Percentiles rank a stretch among this genome's conserved stretches.
Evolutionary conservation across 2,329 filamentous ascomycete species (phyloP).

Genomic region (Venturia asperata): DNA sequence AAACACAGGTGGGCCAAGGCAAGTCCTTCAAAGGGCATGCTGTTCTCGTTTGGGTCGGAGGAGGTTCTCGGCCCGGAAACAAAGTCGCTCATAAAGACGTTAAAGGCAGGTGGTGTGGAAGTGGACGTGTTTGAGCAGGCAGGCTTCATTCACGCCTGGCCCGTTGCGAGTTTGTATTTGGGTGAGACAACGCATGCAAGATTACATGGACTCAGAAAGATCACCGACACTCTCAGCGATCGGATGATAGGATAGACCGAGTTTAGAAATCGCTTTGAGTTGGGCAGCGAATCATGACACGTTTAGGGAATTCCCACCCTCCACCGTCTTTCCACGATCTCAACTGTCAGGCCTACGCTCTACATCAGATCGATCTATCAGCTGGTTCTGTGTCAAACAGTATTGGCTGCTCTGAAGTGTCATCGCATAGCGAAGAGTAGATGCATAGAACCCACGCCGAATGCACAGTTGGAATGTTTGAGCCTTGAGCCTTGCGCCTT

Average conservation of each 20-base stretch:
- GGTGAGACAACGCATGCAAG: constrained; percentile 41
- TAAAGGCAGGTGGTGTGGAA: constrained; percentile 48
- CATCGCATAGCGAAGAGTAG: not conserved
- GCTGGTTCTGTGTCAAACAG: not conserved
- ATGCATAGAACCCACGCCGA: not conserved
- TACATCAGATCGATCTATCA: not conserved
- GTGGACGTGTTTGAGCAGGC: constrained; percentile 54
- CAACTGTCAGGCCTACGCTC: not conserved
- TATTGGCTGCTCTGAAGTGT: too few species aligned
- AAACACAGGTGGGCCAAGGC: constrained; percentile 59
- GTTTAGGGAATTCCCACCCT: not conserved
- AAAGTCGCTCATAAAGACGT: constrained; percentile 49
- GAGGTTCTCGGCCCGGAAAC: constrained; percentile 72
- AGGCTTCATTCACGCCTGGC: constrained; percentile 75
- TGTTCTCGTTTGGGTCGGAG: constrained; percentile 55
- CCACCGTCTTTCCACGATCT: not conserved
- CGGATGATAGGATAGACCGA: not conserved
- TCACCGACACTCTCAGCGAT: constrained; percentile 23
- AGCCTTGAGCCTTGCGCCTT: constrained; percentile 1
- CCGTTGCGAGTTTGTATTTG: constrained; percentile 58
- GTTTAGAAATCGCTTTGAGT: not conserved
- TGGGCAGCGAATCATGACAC: not conserved
- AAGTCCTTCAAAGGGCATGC: constrained; percentile 44
- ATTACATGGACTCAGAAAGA: constrained; percentile 40
- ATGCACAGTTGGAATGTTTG: not conserved